phyloP scores from a whole-genome alignment of 345 rosid genomes.

The Eucalyptus caleyi region DNA sequence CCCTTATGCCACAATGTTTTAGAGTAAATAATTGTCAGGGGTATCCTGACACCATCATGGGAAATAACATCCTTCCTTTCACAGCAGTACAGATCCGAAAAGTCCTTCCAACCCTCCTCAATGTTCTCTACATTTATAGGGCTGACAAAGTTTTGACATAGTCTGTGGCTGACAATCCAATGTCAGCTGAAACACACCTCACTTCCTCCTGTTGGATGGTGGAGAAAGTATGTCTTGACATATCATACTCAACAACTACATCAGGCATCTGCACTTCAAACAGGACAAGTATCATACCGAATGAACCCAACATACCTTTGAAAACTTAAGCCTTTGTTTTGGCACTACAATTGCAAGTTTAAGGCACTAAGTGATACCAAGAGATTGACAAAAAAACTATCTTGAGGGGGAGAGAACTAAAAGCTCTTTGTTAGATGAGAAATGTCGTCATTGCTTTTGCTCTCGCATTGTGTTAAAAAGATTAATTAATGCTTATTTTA shows the following conservation, averaged over 20 bases:
- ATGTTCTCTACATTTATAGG: background rate
- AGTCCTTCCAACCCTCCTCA: slow-evolving; percentile 30
- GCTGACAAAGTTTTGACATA: background rate
- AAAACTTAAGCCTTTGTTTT: background rate
- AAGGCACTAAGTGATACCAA: background rate
- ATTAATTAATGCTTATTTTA: background rate
- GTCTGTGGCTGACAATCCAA: slow-evolving; percentile 4
- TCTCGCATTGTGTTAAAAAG: background rate
- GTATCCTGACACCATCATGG: slow-evolving; percentile 62
- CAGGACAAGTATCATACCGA: background rate
- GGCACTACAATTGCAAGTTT: background rate
- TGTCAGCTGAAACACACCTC: slow-evolving; percentile 7
- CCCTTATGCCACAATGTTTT: slow-evolving; percentile 43
- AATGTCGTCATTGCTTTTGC: background rate
- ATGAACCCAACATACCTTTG: background rate
- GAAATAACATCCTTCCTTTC: slow-evolving; percentile 64
- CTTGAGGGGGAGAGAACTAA: background rate
- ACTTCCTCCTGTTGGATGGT: slow-evolving; percentile 58
- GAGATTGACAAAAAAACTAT: background rate
- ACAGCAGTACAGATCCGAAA: slow-evolving; percentile 48
- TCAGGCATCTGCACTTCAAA: slow-evolving; percentile 60
- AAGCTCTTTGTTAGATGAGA: background rate
- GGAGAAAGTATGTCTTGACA: slow-evolving; percentile 41
- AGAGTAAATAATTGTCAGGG: slow-evolving; percentile 72
- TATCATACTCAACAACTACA: slow-evolving; percentile 69